These are phyloP conservation scores for Rhodotorula sp. DNA, from an alignment of 1,284 basidiomycete species.

Conservation along the genomic window DNA sequence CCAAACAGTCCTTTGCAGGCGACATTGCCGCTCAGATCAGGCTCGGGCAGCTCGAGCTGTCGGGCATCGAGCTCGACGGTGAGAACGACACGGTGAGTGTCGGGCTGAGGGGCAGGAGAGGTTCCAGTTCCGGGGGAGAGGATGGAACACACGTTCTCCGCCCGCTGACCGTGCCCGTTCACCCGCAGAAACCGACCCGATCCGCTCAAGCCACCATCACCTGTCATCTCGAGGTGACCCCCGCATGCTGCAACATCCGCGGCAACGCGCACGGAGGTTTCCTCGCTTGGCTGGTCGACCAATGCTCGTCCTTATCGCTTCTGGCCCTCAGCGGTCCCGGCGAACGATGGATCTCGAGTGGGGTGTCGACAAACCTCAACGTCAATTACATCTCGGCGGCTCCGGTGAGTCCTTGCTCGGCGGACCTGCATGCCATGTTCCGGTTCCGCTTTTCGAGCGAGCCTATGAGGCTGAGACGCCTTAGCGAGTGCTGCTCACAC, in stretches of 20 bases:
- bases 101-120: background rate
- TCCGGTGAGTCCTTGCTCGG: constrained; percentile 15
- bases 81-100: constrained; percentile 16
- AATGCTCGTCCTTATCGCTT: constrained; percentile 25
- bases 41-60: constrained; percentile 5
- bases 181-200: constrained; percentile 16
- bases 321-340: constrained; percentile 20
- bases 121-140: background rate
- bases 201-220: constrained; percentile 13
- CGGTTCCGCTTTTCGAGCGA: no score
- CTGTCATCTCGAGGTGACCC: constrained; percentile 12
- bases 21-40: constrained; percentile 1
- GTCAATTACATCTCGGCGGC: constrained; percentile 29
- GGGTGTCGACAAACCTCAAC: constrained; percentile 31
- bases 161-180: background rate
- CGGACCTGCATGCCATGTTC: no score
- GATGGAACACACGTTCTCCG: no score
- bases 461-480: no score
- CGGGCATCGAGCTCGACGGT: constrained; percentile 20
- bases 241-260: constrained; percentile 16
- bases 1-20: constrained; percentile 2
- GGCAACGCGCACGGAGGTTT: constrained; percentile 37
- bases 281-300: constrained; percentile 38
- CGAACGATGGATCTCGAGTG: constrained; percentile 29
- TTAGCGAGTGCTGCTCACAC: background rate